Base-by-base conservation (phyloP, 371 early-diverging fungal genomes). In the Syncephalis fuscata region DNA sequence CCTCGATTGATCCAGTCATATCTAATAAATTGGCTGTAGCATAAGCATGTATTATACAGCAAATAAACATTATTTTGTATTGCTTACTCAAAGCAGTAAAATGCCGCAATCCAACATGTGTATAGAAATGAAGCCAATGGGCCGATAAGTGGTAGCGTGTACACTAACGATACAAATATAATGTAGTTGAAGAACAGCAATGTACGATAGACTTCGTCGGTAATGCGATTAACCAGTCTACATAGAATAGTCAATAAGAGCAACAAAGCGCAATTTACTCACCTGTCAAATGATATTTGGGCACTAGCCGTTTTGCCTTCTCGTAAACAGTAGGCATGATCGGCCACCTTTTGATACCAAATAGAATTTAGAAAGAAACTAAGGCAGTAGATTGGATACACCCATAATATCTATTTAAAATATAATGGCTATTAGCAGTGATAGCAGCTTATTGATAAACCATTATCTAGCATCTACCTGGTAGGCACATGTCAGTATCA, bases 71-170 rank as follows among this genome's bases (percentile, higher is more conserved):
- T 2, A 24, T 17, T 15, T 41, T 15, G 45, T 39, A 44, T 7
- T 23, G 24, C 63, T 59, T 64, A 68, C 68, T 70, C 71, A 44
- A 67, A 70, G 32, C 66, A 62, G 48, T 71, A 71, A 51, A 63
- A 71, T 2, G 71, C 42, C 55, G 64, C 62, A 21, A 71, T 53
- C 38, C 65, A 54, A 45, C 68, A 65, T 10, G 60, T 60, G n/a
- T 56, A 53, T 17, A 63, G 40, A 39, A 68, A 68, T 1, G 71
- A 63, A 0, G 63, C 10, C 1, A 48, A 10, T 14, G 56, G 46
- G 0, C 71, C 71, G 42, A 71, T 48, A 4, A 54, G 21, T 0
- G 71, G 71, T 37, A 67, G 49, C 0, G 27, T 46, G 20, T 56
- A 55, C 16, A 68, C 36, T n/a, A 63, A 11, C 2, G 55, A 42